Evolutionary conservation across 495 filamentous ascomycete species (phyloP).

Genomic region (Bacidia rubella): DNA sequence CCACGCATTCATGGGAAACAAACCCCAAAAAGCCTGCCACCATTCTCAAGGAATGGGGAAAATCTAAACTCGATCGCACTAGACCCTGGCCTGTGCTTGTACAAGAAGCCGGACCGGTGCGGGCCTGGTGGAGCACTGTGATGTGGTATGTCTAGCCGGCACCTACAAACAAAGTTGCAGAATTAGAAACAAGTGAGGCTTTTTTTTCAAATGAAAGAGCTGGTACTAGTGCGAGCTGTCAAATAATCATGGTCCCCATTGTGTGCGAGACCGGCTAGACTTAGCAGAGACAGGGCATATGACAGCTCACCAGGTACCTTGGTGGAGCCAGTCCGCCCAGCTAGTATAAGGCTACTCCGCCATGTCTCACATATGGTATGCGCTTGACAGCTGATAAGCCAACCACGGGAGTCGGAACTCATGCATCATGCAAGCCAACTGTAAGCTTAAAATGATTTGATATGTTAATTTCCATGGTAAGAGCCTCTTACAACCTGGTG

Average conservation of each 20-base stretch:
- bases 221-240: not conserved
- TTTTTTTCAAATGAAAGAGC: not conserved
- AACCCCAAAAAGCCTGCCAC: not conserved
- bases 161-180: not conserved
- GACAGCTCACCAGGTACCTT: no score
- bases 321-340: no score
- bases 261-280: no score
- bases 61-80: not conserved
- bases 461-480: not conserved
- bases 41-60: not conserved
- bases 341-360: no score
- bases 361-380: not conserved
- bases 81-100: not conserved
- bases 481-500: not conserved
- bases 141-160: not conserved
- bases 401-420: not conserved
- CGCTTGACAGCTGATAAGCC: not conserved
- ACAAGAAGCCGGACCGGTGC: not conserved
- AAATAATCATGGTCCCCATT: no score
- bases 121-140: not conserved
- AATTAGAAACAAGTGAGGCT: not conserved
- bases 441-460: not conserved
- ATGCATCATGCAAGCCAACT: not conserved
- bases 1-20: not conserved
- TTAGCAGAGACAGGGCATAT: no score